Evolutionary conservation across 2,329 filamentous ascomycete species (phyloP), one percentile per base, ranked within the genome.

Genomic region (Exserohilum turcica): DNA sequence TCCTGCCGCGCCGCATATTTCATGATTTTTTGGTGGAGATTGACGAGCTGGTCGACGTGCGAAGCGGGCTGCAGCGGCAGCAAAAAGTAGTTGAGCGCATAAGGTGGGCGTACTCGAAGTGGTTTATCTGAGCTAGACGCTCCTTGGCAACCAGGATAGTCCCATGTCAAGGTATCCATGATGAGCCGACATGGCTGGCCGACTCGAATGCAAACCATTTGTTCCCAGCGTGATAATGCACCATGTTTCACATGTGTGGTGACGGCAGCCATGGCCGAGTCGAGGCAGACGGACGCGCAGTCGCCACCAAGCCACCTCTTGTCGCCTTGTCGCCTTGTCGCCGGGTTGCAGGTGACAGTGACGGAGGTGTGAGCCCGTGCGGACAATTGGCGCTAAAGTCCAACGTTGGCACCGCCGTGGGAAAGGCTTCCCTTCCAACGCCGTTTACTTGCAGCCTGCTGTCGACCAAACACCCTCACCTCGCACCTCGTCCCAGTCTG

Each of bases 21-120:
- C 86, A 87, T 64, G 92, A 97, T 65, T 97, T 99, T 67, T 76
- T 92, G 50, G 90, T 96, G 73, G 94, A 99, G 70, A 79, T 96
- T 29, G 86, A 89, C 54, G 92, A 97, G 66, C 79, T 99, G 43
- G 86, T 91, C 16, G 92, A 96, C 69, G 86, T 93, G 60, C 78
- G 84, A 42, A 88, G 86, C 63, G 91, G 91, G 2, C 83, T 96
- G 45, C 84, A 87, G 65, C 83, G 86, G 63, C 93, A 97, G 78
- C 82, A 87, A 54, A 87, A 85, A 71, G 89, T 93, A 37, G 78
- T 96, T 48, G 86, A 92, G 64, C 83, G 94, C 54, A 91, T 97
- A 63, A 83, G 90, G 58, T 97, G 94, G 93, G 89, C 89, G 3
- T 97, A 97, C 78, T 85, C 85, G 2, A 87, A 87, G 70, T 97